Conservation (phyloP, 257 asterid genomes). For the Verbena officinalis region DNA sequence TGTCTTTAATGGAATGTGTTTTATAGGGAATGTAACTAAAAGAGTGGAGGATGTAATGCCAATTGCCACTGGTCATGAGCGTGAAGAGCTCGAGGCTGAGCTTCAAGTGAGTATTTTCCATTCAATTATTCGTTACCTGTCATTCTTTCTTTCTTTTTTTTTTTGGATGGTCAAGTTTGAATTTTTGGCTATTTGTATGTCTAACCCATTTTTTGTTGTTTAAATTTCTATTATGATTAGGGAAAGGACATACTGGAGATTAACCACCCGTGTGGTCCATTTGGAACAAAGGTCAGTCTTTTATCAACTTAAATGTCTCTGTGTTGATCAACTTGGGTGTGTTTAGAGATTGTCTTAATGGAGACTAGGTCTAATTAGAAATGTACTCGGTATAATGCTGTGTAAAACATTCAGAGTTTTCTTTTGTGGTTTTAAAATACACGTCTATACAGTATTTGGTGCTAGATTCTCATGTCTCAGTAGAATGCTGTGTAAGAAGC, state of each 20-base stretch:
- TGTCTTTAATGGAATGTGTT: neutral
- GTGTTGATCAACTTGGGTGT: neutral
- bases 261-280: constrained; percentile 53
- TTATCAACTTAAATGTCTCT: neutral
- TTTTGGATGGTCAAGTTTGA: neutral
- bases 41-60: constrained; percentile 88
- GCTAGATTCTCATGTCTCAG: neutral
- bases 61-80: constrained; percentile 96
- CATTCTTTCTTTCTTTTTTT: neutral
- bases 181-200: constrained; percentile 1
- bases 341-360: neutral
- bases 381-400: neutral
- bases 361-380: constrained; percentile 9
- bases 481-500: neutral
- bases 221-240: constrained; percentile 29
- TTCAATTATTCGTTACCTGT: neutral
- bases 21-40: constrained; percentile 55
- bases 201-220: neutral
- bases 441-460: neutral
- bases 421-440: constrained; percentile 1
- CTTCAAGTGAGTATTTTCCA: constrained; percentile 57
- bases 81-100: constrained; percentile 92
- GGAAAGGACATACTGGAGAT: constrained; percentile 62
- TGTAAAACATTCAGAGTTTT: no score
- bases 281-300: constrained; percentile 59